Conservation (phyloP, 2,329 filamentous ascomycete species). For the Calonectria honghensis region DNA sequence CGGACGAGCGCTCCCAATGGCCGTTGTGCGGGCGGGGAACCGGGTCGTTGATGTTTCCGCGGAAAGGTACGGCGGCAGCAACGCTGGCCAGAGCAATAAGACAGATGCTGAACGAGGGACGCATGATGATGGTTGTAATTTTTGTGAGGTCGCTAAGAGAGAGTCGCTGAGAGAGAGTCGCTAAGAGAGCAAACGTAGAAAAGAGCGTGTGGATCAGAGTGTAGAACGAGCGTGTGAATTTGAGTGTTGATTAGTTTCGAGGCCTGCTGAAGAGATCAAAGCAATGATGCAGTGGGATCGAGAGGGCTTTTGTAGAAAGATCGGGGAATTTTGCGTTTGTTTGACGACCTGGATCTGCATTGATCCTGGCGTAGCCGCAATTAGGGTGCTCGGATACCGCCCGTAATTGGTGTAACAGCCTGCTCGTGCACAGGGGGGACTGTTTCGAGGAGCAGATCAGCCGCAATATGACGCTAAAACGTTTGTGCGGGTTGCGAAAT, state of each 20-base stretch:
- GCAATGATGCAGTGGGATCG: neutral
- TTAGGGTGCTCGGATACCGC: neutral
- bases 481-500: neutral
- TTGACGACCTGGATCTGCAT: neutral
- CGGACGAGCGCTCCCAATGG: neutral
- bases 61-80: neutral
- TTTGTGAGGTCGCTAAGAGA: neutral
- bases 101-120: neutral
- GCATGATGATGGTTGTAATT: neutral
- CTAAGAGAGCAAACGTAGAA: too few relatives aligned
- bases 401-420: neutral
- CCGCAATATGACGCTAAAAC: neutral
- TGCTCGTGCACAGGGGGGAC: neutral
- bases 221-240: too few relatives aligned
- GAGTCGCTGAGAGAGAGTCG: too few relatives aligned
- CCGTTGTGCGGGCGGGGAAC: neutral
- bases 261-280: neutral
- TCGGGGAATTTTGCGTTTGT: neutral
- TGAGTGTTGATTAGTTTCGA: neutral
- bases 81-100: conserved; percentile 1
- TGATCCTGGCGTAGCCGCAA: neutral
- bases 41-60: neutral
- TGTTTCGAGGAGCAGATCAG: neutral
- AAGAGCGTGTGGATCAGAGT: neutral
- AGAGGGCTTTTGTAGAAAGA: neutral